A percentile compares a stretch with the other conserved stretches of the same genome.
Evolutionary conservation across 257 asterid genomes (phyloP).

Genomic region (Datura wrightii): DNA sequence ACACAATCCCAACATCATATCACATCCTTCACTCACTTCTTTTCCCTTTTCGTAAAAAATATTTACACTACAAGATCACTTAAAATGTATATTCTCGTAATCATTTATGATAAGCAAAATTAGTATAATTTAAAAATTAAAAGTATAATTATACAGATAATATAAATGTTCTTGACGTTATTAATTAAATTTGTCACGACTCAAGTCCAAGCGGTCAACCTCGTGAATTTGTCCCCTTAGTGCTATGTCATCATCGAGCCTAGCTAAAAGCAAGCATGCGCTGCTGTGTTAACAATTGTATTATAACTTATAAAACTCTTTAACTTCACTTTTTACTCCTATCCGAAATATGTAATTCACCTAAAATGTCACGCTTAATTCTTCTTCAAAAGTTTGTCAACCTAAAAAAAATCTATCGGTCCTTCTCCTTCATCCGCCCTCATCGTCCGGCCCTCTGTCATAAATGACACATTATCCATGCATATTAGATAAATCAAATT

Average conservation of each 20-base stretch:
- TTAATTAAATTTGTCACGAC: neutral
- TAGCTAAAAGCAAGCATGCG: no score
- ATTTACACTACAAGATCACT: fast-evolving
- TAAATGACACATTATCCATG: neutral
- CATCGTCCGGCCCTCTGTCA: neutral
- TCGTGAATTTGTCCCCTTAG: neutral
- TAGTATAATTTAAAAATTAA: neutral
- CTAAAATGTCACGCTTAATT: no score
- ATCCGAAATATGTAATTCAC: no score
- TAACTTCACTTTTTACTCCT: no score
- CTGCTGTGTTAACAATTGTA: neutral
- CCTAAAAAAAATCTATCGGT: neutral
- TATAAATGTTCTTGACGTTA: neutral
- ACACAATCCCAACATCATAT: neutral
- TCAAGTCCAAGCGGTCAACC: neutral
- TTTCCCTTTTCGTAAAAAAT: neutral
- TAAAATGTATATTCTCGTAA: neutral
- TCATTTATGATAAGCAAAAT: neutral
- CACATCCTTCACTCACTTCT: neutral
- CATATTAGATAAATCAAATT: neutral
- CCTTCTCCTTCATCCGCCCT: neutral
- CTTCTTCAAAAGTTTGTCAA: neutral
- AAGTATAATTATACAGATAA: neutral
- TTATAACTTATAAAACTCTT: neutral
- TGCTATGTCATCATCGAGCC: neutral